Conservation (phyloP, 352 stramenopile species). For the Phytophthora sp. region DNA sequence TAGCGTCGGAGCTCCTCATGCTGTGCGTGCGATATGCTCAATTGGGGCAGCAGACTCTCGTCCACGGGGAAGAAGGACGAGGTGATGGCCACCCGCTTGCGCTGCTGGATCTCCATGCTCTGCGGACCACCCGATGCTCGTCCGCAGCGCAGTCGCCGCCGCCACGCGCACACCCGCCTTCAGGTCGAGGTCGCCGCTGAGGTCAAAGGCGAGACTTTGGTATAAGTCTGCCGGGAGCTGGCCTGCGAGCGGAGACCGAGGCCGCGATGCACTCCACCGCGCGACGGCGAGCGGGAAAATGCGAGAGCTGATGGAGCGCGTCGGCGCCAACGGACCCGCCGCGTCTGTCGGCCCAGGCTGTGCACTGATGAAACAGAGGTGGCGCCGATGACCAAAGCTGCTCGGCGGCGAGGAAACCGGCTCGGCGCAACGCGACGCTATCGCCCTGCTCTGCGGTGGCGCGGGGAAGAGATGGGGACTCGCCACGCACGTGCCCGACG, state of each 20-base stretch:
- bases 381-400: conserved; percentile 1
- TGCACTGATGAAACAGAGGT: conserved; percentile 13
- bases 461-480: too few relatives aligned
- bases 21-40: conserved; percentile 55
- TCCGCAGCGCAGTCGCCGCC: neutral
- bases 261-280: neutral
- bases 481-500: conserved; percentile 38
- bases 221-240: too few relatives aligned
- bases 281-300: conserved; percentile 28
- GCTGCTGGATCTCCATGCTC: conserved; percentile 36
- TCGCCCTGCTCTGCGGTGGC: conserved; percentile 27
- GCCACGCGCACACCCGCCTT: conserved; percentile 3
- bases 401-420: neutral
- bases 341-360: conserved; percentile 24
- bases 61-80: conserved; percentile 64
- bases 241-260: neutral
- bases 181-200: conserved; percentile 10
- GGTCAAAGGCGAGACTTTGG: conserved; percentile 6
- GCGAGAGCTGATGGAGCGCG: conserved; percentile 9
- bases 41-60: conserved; percentile 51
- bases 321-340: conserved; percentile 12
- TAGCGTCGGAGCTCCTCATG: conserved; percentile 71
- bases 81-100: conserved; percentile 40
- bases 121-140: conserved; percentile 7
- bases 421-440: conserved; percentile 28